Conservation (phyloP, 2,329 filamentous ascomycete genomes). For the Orbilia javanica region DNA sequence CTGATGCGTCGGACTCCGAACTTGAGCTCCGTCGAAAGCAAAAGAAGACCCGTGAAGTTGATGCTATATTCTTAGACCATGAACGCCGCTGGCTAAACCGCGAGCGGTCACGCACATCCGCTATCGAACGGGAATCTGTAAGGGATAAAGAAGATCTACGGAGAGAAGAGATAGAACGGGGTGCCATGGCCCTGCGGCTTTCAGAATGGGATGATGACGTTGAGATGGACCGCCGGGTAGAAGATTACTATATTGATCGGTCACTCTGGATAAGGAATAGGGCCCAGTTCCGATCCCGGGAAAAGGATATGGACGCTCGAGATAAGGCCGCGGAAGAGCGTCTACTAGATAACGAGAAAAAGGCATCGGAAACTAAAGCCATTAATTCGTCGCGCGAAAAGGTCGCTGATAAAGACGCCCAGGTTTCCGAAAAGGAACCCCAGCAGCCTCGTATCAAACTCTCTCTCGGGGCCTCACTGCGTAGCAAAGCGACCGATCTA, state of each 20-base stretch:
- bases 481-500: slow-evolving; percentile 73
- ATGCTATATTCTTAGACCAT: slow-evolving; percentile 85
- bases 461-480: slow-evolving; percentile 87
- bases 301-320: slow-evolving; percentile 81
- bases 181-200: slow-evolving; percentile 78
- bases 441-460: slow-evolving; percentile 77
- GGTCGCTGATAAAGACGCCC: slow-evolving; percentile 1
- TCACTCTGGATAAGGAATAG: slow-evolving; percentile 87
- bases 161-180: slow-evolving; percentile 73
- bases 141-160: slow-evolving; percentile 81
- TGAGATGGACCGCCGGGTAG: slow-evolving; percentile 78
- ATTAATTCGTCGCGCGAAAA: slow-evolving; percentile 33
- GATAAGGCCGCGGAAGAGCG: slow-evolving; percentile 83
- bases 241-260: slow-evolving; percentile 89
- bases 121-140: slow-evolving; percentile 84
- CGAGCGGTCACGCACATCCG: slow-evolving; percentile 84
- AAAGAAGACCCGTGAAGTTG: slow-evolving; percentile 79
- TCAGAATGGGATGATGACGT: slow-evolving; percentile 89
- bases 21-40: slow-evolving; percentile 78
- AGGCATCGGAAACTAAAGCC: slow-evolving; percentile 66
- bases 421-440: slow-evolving; percentile 34
- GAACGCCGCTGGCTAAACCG: slow-evolving; percentile 92
- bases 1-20: slow-evolving; percentile 87
- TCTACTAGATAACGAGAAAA: slow-evolving; percentile 77
- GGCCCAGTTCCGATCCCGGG: slow-evolving; percentile 77